Percentiles rank a stretch among this genome's conserved stretches.
phyloP scores from a whole-genome alignment of 129 eudicot genomes.

The Helianthus tuberosus region DNA sequence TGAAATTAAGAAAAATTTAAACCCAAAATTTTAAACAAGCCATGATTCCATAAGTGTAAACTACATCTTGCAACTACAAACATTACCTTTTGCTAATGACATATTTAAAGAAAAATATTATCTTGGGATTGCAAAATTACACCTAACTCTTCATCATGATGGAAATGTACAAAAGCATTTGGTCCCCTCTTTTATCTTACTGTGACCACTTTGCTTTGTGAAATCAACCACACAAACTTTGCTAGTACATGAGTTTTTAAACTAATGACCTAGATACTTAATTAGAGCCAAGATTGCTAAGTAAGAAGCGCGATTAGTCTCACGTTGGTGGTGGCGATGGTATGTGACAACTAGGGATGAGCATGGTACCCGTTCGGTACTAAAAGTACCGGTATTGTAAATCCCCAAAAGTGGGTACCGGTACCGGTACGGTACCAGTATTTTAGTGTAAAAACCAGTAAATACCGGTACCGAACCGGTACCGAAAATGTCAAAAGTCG shows the following conservation, averaged over 20 bases:
- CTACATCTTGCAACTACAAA: neutral
- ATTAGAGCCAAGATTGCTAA: neutral
- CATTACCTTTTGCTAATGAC: neutral
- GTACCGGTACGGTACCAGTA: too few species aligned
- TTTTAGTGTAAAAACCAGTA: too few species aligned
- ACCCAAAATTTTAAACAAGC: too few species aligned
- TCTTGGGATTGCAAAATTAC: constrained; percentile 6
- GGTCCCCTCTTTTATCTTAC: constrained; percentile 39
- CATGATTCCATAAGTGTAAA: too few species aligned
- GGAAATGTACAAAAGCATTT: constrained; percentile 23
- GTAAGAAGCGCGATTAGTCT: neutral
- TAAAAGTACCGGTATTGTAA: too few species aligned
- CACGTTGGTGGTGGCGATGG: too few species aligned
- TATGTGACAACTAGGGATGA: too few species aligned
- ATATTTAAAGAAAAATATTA: neutral
- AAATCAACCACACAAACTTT: neutral
- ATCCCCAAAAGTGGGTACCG: too few species aligned
- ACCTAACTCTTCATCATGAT: constrained; percentile 12
- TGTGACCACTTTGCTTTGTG: constrained; percentile 38
- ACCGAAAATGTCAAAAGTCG: too few species aligned
- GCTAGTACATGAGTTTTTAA: neutral
- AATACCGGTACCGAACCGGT: too few species aligned
- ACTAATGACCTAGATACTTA: neutral
- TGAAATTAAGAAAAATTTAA: too few species aligned
- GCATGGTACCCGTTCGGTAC: too few species aligned